phyloP scores from a whole-genome alignment of 2,329 filamentous ascomycete species.

The Sporothrix schenckii region DNA sequence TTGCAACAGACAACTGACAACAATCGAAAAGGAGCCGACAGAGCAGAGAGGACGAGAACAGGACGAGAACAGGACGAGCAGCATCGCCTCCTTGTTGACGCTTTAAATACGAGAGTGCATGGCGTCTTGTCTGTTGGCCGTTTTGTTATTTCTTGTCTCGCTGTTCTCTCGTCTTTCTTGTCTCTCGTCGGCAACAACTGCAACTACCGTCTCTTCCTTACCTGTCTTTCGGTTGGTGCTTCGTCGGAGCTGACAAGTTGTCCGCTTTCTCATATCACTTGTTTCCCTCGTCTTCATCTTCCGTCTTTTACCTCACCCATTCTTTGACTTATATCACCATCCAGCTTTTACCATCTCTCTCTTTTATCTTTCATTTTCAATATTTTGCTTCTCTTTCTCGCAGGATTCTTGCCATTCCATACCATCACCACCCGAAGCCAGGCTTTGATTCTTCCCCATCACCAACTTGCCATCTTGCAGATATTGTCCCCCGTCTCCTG shows the following conservation, averaged over 20 bases:
- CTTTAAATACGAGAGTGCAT: constrained; percentile 20
- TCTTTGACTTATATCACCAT: not conserved
- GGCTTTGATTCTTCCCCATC: not conserved
- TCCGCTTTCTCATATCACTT: not conserved
- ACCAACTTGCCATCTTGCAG: not conserved
- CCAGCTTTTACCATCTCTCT: not conserved
- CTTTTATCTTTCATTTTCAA: not conserved
- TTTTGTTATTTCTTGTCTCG: not conserved
- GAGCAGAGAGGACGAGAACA: too few relatives aligned
- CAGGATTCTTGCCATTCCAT: not conserved
- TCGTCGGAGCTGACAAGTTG: constrained; percentile 22
- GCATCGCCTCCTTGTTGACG: not conserved
- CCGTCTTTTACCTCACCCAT: not conserved
- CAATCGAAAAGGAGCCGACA: not conserved
- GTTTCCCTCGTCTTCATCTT: not conserved
- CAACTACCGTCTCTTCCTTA: constrained; percentile 22
- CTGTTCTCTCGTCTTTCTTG: not conserved
- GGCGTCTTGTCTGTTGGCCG: constrained; percentile 6
- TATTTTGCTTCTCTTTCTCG: not conserved
- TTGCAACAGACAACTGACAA: not conserved
- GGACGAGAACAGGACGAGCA: too few relatives aligned
- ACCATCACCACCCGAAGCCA: not conserved
- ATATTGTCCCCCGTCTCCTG: not conserved
- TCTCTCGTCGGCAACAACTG: constrained; percentile 1
- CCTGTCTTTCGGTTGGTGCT: not conserved